Base-by-base conservation (phyloP, 345 rosid genomes). In the Citrus reticulata region DNA sequence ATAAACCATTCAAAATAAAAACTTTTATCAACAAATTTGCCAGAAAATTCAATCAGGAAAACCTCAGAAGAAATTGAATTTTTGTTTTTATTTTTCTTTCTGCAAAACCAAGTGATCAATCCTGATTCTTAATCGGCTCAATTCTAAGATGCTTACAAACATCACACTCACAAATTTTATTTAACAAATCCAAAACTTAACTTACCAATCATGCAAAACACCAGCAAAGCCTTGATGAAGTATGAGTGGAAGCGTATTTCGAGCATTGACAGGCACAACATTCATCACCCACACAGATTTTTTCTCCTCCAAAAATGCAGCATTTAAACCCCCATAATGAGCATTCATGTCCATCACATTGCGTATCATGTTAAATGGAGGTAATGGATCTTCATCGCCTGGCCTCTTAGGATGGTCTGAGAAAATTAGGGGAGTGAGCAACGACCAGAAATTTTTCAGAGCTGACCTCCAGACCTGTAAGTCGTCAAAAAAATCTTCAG, bases 381-480 rank as follows among this genome's bases (percentile, higher is more conserved):
- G 98, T 73, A 90, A 86, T 30, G 98, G 99, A 81, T 93, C 99
- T 84, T 96, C 98, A 88, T 96, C 99, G 4, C 98, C 99, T 1
- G 98, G 99, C 84, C 99, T 93, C 86, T 96, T 96, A 14, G 99
- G 99, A 82, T 96, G 99, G 88, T 96, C 99, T 32, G 99, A 96
- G 87, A 96, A 96, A 70, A 96, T 96, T 80, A 96, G 77, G 9
- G 99, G 99, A 29, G 98, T 93, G 65, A 96, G 93, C 84, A 94
- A 88, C 57, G 99, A 96, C 98, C 99, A 96, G 84, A 90, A 91
- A 77, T 91, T 93, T 87, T 84, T 92, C 59, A 94, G 85, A 72
- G 99, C 89, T 73, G 90, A 90, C 85, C 83, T 87, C 91, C 94
- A 92, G 77, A 85, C 35, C 76, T 92, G 93, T n/a, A 83, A 63